Evolutionary conservation across 208 protist genomes (phyloP), one percentile per base, ranked within the genome.

Genomic region (Strigomonas galati): DNA sequence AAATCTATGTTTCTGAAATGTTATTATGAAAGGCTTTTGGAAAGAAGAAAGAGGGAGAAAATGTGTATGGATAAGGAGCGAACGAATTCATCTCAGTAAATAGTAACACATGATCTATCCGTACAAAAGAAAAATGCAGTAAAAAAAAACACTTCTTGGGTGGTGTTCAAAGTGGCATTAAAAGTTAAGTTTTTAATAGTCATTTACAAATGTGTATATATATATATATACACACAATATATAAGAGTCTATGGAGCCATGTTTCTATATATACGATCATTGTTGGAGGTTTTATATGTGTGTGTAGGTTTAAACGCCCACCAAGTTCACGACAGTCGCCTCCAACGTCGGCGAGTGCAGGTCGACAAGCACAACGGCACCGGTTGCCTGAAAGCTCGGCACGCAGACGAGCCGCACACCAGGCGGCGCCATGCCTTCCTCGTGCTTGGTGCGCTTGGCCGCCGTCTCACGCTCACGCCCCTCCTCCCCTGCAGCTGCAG

Each of bases 381-480:
- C 87, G 2, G 84, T 80, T 21, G 75, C 63, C 2, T 67, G 48
- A 69, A 94, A 96, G 0, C 82, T 76, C 21, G 91, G 91, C 17
- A 96, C 82, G 62, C 82, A 91, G 26, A 96, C 69, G 24, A 96
- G 65, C 17, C 91, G 87, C 28, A 89, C 71, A 2, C 82, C 87
- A 1, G 55, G 56, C n/a, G 59, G 52, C 2, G 31, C 46, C 58
- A 53, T 59, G 9, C 37, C 59, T 54, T 78, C 75, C 26, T 76
- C 72, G 30, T 55, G 63, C 44, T 49, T 23, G 51, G n/a, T 1
- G 24, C 31, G 2, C 15, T 17, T 12, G 31, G 27, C 26, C 52
- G 28, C 48, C 19, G 32, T 46, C 32, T 68, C 35, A 21, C 57
- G 46, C 28, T 72, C 32, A 56, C 52, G 12, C 24, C 30, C 44